Conservation (phyloP, 208 protist genomes). For the Leishmania turanica region DNA sequence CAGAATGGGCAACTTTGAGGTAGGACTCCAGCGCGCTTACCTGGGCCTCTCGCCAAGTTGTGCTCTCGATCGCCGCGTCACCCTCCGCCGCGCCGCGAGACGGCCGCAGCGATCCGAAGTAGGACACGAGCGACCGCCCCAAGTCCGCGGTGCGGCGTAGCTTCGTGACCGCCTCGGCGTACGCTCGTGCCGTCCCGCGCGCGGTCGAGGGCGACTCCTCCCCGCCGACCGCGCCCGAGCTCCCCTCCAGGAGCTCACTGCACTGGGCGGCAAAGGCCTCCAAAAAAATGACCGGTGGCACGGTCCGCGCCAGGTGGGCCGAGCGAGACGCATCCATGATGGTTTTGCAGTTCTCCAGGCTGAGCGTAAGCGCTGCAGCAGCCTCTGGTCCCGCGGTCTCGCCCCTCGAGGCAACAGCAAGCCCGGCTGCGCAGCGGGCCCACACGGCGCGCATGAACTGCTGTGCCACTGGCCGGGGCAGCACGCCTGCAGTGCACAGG, state of each 20-base stretch:
- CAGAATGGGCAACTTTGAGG: constrained; percentile 11
- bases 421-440: constrained; percentile 11
- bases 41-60: constrained; percentile 8
- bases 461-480: background rate
- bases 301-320: background rate
- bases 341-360: constrained; percentile 25
- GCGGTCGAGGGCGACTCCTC: background rate
- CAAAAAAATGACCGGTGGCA: constrained; percentile 12
- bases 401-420: constrained; percentile 1
- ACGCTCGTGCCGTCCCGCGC: constrained; percentile 19
- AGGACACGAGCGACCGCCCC: constrained; percentile 22
- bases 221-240: background rate
- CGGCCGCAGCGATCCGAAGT: constrained; percentile 2
- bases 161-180: constrained; percentile 11
- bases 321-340: constrained; percentile 30
- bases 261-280: constrained; percentile 7
- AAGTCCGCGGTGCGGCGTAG: constrained; percentile 17
- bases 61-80: background rate
- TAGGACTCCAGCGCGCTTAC: constrained; percentile 10
- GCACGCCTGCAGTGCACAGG: constrained; percentile 16
- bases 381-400: background rate
- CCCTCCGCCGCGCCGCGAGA: background rate
- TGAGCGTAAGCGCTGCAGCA: constrained; percentile 2
- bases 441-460: constrained; percentile 12
- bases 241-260: background rate